Evolutionary conservation across 306 rosid species (phyloP), one percentile per base, ranked within the genome.

Genomic region (Dryas alaskensis): DNA sequence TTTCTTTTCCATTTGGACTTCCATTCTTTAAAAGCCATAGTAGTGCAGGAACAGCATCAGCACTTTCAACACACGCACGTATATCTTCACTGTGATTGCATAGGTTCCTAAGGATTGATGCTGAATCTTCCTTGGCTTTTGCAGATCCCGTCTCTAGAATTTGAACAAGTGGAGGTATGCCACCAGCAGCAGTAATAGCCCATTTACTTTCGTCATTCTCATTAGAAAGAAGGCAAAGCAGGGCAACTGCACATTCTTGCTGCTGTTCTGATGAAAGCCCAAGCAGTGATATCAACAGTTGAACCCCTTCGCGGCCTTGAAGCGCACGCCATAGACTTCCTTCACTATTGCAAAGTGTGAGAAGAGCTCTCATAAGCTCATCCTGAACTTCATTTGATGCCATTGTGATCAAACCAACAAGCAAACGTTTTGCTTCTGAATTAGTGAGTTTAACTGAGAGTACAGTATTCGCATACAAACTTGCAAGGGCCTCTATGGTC

Each of bases 181-280:
- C 98, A 79, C 98, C 98, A 69, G 96, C 98, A 87, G 98, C 98
- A 65, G 98, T 94, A 50, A 94, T 91, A 73, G 97, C 97, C 98
- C 98, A 91, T 79, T 89, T 94, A 79, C 98, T 91, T 77, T 94
- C 98, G 80, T 94, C 98, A 74, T 88, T 94, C 87, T 94, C 98
- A 72, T 85, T 81, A 5, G 96, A 88, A 74, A 94, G 85, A 81
- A 94, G 90, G 87, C 90, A 87, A 79, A 94, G 98, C 62, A 93
- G 86, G 13, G 98, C 91, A 76, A 93, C 98, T 70, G 98, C 97
- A 84, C 96, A 93, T 83, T 93, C 98, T 82, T 93, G 98, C 81
- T 93, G 98, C 82, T 93, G 98, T 80, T 93, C 98, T 73, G 98
- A 93, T 61, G 97, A 91, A 80, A 91, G 97, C 73, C 98, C 98